These are phyloP conservation scores for Mallotus japonicus DNA, from an alignment of 441 rosid species.

Conservation along the genomic window DNA sequence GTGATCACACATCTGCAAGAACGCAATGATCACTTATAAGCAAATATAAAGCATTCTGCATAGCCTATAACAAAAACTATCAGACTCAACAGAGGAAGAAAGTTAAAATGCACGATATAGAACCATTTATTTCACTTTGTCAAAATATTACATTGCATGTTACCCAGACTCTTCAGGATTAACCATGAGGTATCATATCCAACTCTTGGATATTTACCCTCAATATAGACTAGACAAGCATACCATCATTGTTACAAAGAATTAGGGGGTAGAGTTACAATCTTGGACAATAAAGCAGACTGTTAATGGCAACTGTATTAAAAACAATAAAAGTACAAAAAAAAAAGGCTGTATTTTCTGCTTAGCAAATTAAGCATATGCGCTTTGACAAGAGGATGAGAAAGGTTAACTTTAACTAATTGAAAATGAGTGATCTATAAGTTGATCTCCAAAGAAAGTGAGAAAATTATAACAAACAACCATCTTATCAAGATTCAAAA, in stretches of 20 bases:
- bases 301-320: not conserved
- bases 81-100: not conserved
- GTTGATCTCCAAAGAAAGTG: not conserved
- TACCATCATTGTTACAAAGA: not conserved
- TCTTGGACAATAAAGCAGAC: not conserved
- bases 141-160: not conserved
- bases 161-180: not conserved
- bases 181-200: not conserved
- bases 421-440: not conserved
- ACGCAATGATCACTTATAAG: conserved; percentile 3
- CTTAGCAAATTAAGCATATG: not conserved
- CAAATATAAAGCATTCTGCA: not conserved
- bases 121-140: not conserved
- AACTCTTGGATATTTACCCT: not conserved
- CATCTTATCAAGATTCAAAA: not conserved
- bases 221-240: not conserved
- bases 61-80: not conserved
- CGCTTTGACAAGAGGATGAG: not conserved
- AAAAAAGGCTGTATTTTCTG: not conserved
- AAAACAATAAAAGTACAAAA: not conserved
- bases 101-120: not conserved
- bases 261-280: not conserved
- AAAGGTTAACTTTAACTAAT: not conserved
- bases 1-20: conserved; percentile 85
- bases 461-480: not conserved